Conservation (phyloP, 495 filamentous ascomycete genomes). For the Penicillium bialowiezense region DNA sequence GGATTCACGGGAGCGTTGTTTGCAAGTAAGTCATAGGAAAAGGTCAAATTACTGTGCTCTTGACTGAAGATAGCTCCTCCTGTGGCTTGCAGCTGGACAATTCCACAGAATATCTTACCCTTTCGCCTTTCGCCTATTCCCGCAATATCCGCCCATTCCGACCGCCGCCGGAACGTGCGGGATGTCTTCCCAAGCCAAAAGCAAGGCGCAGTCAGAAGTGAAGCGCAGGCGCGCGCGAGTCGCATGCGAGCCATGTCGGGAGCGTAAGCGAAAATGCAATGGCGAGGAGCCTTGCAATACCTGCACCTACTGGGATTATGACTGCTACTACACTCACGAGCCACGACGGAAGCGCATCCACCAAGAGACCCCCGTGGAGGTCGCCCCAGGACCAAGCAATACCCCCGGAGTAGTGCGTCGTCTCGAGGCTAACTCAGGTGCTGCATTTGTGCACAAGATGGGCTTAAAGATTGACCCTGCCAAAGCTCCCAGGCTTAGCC, state of each 20-base stretch:
- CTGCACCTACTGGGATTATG: constrained; percentile 45
- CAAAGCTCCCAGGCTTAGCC: constrained; percentile 46
- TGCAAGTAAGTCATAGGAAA: no score
- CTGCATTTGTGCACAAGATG: constrained; percentile 49
- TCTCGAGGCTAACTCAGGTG: constrained; percentile 48
- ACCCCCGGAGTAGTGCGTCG: constrained; percentile 23
- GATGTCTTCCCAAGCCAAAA: not conserved
- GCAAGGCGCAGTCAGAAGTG: not conserved
- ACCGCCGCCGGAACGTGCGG: not conserved
- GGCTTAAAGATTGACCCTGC: constrained; percentile 47
- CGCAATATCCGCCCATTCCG: not conserved
- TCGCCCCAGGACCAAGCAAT: not conserved
- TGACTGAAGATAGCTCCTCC: no score
- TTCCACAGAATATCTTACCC: no score
- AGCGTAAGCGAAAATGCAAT: constrained; percentile 51
- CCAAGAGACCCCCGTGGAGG: not conserved
- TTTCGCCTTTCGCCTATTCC: not conserved
- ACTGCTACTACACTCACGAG: constrained; percentile 36
- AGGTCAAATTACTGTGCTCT: no score
- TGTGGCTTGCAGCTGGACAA: no score
- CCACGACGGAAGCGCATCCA: constrained; percentile 2
- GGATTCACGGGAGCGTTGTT: no score
- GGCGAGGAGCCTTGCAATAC: constrained; percentile 41
- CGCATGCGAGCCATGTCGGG: constrained; percentile 48
- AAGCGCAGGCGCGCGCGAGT: constrained; percentile 35